phyloP scores from a whole-genome alignment of 371 early-diverging fungal species.

The Apophysomyces variabilis region DNA sequence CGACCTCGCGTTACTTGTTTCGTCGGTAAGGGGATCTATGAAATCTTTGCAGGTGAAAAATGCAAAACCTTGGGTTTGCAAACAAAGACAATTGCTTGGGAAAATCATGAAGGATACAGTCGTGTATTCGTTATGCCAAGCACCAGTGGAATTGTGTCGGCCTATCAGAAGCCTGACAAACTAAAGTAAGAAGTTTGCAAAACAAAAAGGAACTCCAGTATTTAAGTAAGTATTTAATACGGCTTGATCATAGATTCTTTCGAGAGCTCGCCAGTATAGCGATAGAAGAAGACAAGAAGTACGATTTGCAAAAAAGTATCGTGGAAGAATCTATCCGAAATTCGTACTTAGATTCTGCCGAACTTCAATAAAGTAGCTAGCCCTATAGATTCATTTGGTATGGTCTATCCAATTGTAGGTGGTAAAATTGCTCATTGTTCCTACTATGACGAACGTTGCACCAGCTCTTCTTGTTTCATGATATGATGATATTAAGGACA shows the following conservation, averaged over 20 bases:
- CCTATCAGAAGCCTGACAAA: constrained; percentile 65
- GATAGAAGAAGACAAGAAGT: constrained; percentile 25
- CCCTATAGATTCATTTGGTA: neutral
- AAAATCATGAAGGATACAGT: constrained; percentile 35
- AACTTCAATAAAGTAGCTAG: neutral
- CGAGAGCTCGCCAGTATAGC: constrained; percentile 18
- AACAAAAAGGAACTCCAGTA: neutral
- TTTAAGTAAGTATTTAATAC: neutral
- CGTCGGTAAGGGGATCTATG: constrained; percentile 76
- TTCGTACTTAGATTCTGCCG: neutral
- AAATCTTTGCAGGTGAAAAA: constrained; percentile 56
- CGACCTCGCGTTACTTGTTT: constrained; percentile 74
- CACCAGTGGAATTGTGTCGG: constrained; percentile 71
- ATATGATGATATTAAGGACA: neutral
- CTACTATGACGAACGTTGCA: too few relatives aligned
- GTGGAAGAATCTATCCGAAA: neutral
- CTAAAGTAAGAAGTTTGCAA: constrained; percentile 34
- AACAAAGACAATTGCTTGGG: constrained; percentile 29
- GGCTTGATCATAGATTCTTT: constrained; percentile 25
- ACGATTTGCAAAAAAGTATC: neutral
- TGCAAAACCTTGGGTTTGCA: constrained; percentile 46
- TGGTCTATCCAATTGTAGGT: too few relatives aligned
- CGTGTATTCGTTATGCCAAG: constrained; percentile 76
- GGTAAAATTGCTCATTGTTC: too few relatives aligned
- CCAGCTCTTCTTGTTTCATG: neutral